Evolutionary conservation across 164 flowering plant species (phyloP).

Genomic region (Annona squamosa): DNA sequence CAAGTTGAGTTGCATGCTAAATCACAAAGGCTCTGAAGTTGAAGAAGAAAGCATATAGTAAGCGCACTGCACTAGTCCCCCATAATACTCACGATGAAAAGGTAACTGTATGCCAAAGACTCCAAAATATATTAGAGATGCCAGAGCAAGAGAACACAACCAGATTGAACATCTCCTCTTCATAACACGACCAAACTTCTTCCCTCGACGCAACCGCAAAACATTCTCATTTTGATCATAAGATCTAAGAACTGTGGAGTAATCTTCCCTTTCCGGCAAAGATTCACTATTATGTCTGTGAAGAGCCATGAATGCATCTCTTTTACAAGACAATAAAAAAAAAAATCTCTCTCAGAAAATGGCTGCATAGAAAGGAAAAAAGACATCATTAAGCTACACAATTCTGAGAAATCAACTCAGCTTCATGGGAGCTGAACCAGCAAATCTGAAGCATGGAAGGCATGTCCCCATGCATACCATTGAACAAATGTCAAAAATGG

Average conservation of each 20-base stretch:
- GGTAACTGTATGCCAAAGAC: slow-evolving; percentile 36
- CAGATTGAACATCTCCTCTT: slow-evolving; percentile 35
- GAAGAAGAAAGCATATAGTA: not conserved
- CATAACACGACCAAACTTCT: slow-evolving; percentile 39
- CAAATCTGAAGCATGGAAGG: no score
- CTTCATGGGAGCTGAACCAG: no score
- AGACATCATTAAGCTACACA: no score
- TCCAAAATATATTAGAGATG: slow-evolving; percentile 30
- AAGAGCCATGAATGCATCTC: slow-evolving; percentile 30
- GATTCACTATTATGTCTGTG: slow-evolving; percentile 24
- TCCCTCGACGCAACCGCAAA: slow-evolving; percentile 39
- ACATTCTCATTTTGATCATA: slow-evolving; percentile 23
- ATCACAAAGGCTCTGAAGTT: not conserved
- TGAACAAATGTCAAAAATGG: no score
- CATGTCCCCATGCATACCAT: no score
- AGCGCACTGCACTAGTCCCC: not conserved
- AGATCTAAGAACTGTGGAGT: slow-evolving; percentile 14
- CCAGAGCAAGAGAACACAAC: slow-evolving; percentile 32
- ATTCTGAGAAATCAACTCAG: no score
- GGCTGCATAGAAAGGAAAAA: not conserved
- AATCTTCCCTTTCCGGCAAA: slow-evolving; percentile 37
- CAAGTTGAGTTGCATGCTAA: not conserved
- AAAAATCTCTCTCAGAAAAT: not conserved
- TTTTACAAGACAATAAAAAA: slow-evolving; percentile 1
- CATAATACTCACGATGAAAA: slow-evolving; percentile 41